Evolutionary conservation across 345 rosid genomes (phyloP).

Genomic region (Rhizophora apiculata): DNA sequence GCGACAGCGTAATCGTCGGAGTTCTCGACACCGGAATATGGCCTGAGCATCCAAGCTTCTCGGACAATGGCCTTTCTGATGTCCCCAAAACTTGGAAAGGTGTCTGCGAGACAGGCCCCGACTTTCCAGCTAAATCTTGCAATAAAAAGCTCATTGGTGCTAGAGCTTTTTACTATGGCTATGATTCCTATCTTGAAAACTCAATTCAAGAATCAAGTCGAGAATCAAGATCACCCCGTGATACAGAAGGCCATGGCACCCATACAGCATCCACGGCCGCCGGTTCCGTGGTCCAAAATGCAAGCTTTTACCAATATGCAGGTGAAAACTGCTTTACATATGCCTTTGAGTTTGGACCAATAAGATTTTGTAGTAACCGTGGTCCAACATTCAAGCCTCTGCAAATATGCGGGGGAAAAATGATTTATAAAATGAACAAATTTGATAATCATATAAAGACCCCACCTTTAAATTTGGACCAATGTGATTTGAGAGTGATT

Average conservation of each 20-base stretch:
- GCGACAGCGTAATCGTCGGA: conserved; percentile 71
- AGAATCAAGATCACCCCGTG: conserved; percentile 68
- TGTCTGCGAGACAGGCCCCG: conserved; percentile 48
- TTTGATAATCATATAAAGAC: too few species aligned
- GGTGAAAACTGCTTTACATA: conserved; percentile 2
- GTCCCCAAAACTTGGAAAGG: conserved; percentile 71
- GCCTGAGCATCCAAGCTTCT: conserved; percentile 75
- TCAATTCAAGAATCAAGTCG: conserved; percentile 39
- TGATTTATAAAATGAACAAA: too few species aligned
- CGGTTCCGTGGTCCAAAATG: conserved; percentile 61
- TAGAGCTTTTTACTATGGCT: conserved; percentile 59
- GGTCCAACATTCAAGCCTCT: too few species aligned
- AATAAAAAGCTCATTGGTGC: conserved; percentile 85
- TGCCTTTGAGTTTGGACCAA: too few species aligned
- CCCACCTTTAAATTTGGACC: too few species aligned
- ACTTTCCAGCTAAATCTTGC: conserved; percentile 65
- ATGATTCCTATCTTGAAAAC: conserved; percentile 32
- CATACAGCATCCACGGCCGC: conserved; percentile 90
- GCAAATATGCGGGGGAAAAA: conserved; percentile 10
- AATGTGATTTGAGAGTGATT: too few species aligned
- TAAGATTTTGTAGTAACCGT: too few species aligned
- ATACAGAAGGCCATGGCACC: conserved; percentile 86
- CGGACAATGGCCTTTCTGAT: conserved; percentile 41
- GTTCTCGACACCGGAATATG: conserved; percentile 86
- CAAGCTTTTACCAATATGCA: conserved; percentile 63